Evolutionary conservation across 805 yeast genomes (phyloP).

Genomic region (Candida maltosa): DNA sequence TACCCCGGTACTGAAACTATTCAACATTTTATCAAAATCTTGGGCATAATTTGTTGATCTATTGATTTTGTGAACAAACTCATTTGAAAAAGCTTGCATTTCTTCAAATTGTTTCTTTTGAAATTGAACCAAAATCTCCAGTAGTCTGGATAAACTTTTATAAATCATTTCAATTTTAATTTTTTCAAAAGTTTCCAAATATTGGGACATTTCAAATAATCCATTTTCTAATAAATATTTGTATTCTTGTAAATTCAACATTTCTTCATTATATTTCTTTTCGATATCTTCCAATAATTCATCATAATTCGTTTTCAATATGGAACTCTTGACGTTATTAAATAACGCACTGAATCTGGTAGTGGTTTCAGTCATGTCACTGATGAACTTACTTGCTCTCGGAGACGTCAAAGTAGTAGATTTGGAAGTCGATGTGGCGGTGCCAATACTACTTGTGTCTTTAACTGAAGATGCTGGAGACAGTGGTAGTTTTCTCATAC

Average conservation of each 20-base stretch:
- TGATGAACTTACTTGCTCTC: constrained; percentile 11
- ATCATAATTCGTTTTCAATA: constrained; percentile 25
- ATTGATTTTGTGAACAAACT: constrained; percentile 17
- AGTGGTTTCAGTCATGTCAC: constrained; percentile 23
- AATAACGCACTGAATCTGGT: constrained; percentile 29
- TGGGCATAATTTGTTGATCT: constrained; percentile 15
- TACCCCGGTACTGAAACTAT: constrained; percentile 32
- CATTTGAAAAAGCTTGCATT: constrained; percentile 20
- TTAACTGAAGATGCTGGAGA: background rate
- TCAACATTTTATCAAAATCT: constrained; percentile 23
- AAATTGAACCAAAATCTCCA: constrained; percentile 27
- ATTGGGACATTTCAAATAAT: constrained; percentile 16
- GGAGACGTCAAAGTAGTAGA: constrained; percentile 6
- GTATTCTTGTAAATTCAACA: constrained; percentile 28
- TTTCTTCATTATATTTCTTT: constrained; percentile 29
- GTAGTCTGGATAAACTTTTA: constrained; percentile 28
- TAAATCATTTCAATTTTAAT: constrained; percentile 31
- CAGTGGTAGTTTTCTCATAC: background rate
- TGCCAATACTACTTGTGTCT: background rate
- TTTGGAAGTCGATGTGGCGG: background rate
- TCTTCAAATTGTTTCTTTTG: constrained; percentile 22
- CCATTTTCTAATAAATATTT: constrained; percentile 29
- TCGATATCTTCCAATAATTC: constrained; percentile 27
- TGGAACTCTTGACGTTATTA: constrained; percentile 27
- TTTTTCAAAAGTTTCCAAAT: constrained; percentile 33